A percentile compares a stretch with the other conserved stretches of the same genome.
Evolutionary conservation across 1,139 yeast genomes (phyloP).

Genomic region (Nakaseomyces delphensis): DNA sequence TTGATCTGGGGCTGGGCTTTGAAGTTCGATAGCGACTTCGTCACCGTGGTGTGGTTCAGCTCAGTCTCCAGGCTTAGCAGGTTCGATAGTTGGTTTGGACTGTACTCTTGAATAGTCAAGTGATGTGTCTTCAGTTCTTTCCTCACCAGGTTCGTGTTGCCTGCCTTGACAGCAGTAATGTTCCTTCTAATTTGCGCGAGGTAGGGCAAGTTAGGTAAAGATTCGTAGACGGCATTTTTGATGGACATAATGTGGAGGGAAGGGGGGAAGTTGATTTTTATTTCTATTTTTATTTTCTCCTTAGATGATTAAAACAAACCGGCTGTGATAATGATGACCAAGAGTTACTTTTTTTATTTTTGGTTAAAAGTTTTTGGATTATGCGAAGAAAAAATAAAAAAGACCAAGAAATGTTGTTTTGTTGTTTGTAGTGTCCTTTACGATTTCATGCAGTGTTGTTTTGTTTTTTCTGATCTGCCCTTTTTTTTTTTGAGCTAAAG

Average conservation of each 20-base stretch:
- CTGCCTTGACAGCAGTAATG: slow-evolving; percentile 13
- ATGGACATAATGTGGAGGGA: slow-evolving; percentile 3
- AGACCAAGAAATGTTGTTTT: neutral
- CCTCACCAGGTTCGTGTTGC: slow-evolving; percentile 12
- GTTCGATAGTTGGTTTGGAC: slow-evolving; percentile 13
- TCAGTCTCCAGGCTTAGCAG: slow-evolving; percentile 7
- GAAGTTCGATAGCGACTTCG: slow-evolving; percentile 11
- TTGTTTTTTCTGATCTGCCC: neutral
- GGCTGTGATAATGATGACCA: neutral
- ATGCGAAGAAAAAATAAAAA: neutral
- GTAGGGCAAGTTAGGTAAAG: slow-evolving; percentile 12
- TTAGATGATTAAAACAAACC: neutral
- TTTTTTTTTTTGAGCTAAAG: neutral
- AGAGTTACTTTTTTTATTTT: too few species aligned
- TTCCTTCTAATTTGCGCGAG: slow-evolving; percentile 17
- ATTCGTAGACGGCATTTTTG: slow-evolving; percentile 5
- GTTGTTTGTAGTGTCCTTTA: too few species aligned
- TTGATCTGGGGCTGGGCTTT: slow-evolving; percentile 20
- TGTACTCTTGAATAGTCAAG: slow-evolving; percentile 16
- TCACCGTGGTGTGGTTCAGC: slow-evolving; percentile 7
- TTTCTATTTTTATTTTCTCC: neutral
- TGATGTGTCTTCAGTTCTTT: slow-evolving; percentile 16
- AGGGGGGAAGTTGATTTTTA: neutral
- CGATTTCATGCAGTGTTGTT: neutral
- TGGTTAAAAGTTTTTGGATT: too few species aligned